Evolutionary conservation across 2,329 filamentous ascomycete species (phyloP), one percentile per base, ranked within the genome.

Genomic region (Calonectria hongkongensis): DNA sequence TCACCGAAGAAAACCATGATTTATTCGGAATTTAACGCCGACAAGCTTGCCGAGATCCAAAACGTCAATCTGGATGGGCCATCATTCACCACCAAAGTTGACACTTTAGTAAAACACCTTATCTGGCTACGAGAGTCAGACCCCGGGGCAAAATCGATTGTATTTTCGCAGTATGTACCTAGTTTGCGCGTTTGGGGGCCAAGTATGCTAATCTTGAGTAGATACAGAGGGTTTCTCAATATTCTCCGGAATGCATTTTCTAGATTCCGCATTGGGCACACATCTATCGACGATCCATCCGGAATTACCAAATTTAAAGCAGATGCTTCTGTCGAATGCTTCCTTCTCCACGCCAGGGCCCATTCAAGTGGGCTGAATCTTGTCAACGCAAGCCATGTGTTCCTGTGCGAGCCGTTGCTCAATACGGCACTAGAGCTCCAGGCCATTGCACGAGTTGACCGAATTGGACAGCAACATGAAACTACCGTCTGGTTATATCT

Each of bases 401-500:
- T 98, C 81, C 89, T 99, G 5, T 98, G 95, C 82, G 97, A 99
- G 81, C 97, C 97, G 2, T 87, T 98, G 4, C 92, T 98, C 78
- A 98, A 98, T 81, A 96, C 96, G 0, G 95, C 96, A 0, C 91
- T 99, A 18, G 97, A 98, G 83, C 88, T 98, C 12, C 97, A 99
- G 83, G 96, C 96, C 16, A 98, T 98, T 80, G 96, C 96, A 0
- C 93, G 97, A 69, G 96, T 99, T 1, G 95, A 99, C 82, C 92
- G 97, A 43, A 99, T 99, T 75, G 97, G 97, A 0, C 97, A 98
- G 84, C 89, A 93, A 75, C 92, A 94, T 65, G 90, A 94, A 76
- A 99, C 97, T 0, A 98, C 95, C 0, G 95, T 98, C 1, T 98
- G 96, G 94, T 93, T 98, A 83, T 98, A 98, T 82, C 89, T 98